These are phyloP conservation scores for Epichloe aotearoae DNA, from an alignment of 2,329 filamentous ascomycete species.

Conservation along the genomic window DNA sequence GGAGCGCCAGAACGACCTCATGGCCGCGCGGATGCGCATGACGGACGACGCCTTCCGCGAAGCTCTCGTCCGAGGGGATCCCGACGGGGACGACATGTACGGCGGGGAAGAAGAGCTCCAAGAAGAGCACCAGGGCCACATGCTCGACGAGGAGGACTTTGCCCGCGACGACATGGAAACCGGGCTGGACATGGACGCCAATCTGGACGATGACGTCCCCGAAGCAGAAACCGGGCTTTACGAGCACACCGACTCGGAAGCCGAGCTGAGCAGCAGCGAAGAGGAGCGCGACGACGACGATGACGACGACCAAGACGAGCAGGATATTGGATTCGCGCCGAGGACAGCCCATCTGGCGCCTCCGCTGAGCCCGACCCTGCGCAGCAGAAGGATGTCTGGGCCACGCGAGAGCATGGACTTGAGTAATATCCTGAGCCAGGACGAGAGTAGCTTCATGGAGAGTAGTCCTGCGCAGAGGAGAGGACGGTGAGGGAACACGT, in stretches of 20 bases:
- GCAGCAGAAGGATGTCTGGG: conserved; percentile 13
- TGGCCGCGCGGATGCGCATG: conserved; percentile 38
- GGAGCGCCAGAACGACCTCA: conserved; percentile 34
- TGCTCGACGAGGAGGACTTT: conserved; percentile 52
- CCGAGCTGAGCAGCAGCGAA: conserved; percentile 40
- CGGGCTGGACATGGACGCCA: conserved; percentile 43
- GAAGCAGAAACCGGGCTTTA: conserved; percentile 52
- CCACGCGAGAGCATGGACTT: conserved; percentile 40
- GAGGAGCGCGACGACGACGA: conserved; percentile 12
- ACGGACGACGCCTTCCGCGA: conserved; percentile 50
- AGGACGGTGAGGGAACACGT: background rate
- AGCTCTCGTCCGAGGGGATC: conserved; percentile 38
- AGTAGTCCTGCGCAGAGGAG: conserved; percentile 32
- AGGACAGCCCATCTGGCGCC: conserved; percentile 20
- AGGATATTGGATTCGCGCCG: conserved; percentile 27
- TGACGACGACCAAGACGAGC: conserved; percentile 10
- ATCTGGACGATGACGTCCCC: conserved; percentile 59
- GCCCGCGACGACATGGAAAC: conserved; percentile 19
- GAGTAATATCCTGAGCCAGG: conserved; percentile 40
- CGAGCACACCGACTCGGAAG: conserved; percentile 68
- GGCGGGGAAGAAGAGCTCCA: conserved; percentile 40
- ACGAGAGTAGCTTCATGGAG: conserved; percentile 43
- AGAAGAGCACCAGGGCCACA: conserved; percentile 41
- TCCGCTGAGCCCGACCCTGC: conserved; percentile 25
- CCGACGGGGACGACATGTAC: conserved; percentile 36